Conservation (phyloP, 768 basidiomycete species). For the Phaeolepiota aurea region DNA sequence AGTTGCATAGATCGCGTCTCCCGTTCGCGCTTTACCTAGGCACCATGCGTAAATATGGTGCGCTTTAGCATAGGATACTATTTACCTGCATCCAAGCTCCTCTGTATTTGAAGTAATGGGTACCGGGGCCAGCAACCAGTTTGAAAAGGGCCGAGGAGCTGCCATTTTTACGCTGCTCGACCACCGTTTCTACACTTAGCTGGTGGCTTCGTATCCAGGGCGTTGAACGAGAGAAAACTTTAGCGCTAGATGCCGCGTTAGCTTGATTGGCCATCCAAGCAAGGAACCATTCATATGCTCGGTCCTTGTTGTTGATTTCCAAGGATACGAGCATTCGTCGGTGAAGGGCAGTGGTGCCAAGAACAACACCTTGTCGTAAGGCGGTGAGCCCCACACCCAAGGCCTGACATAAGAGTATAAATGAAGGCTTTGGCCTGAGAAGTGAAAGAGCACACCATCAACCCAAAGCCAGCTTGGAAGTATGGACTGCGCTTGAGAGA, state of each 20-base stretch:
- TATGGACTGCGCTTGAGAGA: slow-evolving; percentile 68
- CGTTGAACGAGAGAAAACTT: slow-evolving; percentile 15
- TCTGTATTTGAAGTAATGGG: slow-evolving; percentile 84
- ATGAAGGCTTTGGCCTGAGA: slow-evolving; percentile 2
- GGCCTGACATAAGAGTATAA: slow-evolving; percentile 45
- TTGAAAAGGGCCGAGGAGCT: slow-evolving; percentile 84
- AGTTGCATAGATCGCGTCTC: slow-evolving; percentile 89
- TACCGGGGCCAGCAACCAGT: slow-evolving; percentile 93
- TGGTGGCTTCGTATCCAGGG: slow-evolving; percentile 78
- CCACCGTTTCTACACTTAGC: slow-evolving; percentile 87
- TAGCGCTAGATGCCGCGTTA: slow-evolving; percentile 18
- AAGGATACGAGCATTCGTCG: slow-evolving; percentile 89
- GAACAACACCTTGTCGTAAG: slow-evolving; percentile 59
- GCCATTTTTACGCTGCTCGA: slow-evolving; percentile 86
- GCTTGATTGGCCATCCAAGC: slow-evolving; percentile 87
- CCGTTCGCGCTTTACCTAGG: slow-evolving; percentile 87
- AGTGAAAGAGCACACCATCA: slow-evolving; percentile 59
- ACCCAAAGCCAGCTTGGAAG: slow-evolving; percentile 96
- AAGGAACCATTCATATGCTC: slow-evolving; percentile 93
- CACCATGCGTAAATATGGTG: too few species aligned
- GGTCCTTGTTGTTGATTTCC: slow-evolving; percentile 95
- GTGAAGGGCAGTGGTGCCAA: slow-evolving; percentile 70
- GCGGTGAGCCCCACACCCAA: slow-evolving; percentile 78
- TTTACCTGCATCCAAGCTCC: slow-evolving; percentile 94
- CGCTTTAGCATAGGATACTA: too few species aligned